Base-by-base conservation (phyloP, 2,329 filamentous ascomycete genomes). In the Aspergillus sp. region DNA sequence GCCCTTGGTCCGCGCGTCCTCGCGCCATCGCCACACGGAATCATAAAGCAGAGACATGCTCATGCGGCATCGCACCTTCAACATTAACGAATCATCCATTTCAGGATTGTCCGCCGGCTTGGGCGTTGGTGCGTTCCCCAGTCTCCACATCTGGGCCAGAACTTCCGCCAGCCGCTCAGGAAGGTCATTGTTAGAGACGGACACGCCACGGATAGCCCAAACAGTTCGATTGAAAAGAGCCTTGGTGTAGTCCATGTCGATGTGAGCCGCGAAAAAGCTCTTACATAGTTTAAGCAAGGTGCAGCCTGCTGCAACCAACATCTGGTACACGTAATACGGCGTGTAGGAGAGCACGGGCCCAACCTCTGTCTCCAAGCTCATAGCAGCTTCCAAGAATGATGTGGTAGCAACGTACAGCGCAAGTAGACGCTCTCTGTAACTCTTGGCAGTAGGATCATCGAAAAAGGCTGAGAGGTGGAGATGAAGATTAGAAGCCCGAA, bases 11-110 rank as follows among this genome's bases (percentile, higher is more conserved):
- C 90, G 88, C 68, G 83, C 84, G 70, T 87, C 85, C 65, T 86
- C 83, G 60, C 86, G 80, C 87, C 87, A 90, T 57, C 86, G 81
- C 86, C 86, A 88, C 20, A 89, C 85, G 18, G 84, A 86, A 72
- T 90, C 87, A 67, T 85, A 89, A 1, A 89, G 81, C 14, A 89
- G 79, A 45, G 85, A 87, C 80, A 89, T 86, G 65, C 85, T 88
- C 81, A 88, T 88, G 14, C 87, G 81, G 60, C 85, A 87, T 31
- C 85, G 82, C 31, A 89, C 85, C 63, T 85, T 87, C n/a, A 90
- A 78, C 61, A 86, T 82, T 32, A 89, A 74, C 18, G 78, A 77
- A 59, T 77, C 76, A 59, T 80, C 77, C 26, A 75, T 67, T 32
- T 75, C 73, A 11, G 68, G 60, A 26, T 66, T 71, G 54, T 62